phyloP scores from a whole-genome alignment of 495 filamentous ascomycete species.

The Neurospora tetraspora region DNA sequence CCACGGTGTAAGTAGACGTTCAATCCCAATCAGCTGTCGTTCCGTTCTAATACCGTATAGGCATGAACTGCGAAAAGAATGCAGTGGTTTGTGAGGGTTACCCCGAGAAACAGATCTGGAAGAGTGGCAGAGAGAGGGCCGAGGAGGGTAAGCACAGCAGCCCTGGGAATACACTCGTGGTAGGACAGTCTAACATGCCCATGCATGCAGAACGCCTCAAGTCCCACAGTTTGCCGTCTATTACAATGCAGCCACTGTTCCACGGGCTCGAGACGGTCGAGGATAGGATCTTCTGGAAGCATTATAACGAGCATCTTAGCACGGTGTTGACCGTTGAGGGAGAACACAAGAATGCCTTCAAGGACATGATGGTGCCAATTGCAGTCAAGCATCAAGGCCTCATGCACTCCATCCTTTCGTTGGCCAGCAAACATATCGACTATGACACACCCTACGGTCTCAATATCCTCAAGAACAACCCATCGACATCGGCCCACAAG shows the following conservation, averaged over 20 bases:
- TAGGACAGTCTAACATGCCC: constrained; percentile 16
- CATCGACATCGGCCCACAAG: constrained; percentile 29
- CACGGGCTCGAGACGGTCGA: constrained; percentile 78
- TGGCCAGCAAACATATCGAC: constrained; percentile 74
- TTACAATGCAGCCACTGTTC: constrained; percentile 67
- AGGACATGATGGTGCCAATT: constrained; percentile 78
- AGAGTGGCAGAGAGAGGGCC: constrained; percentile 65
- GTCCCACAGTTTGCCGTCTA: constrained; percentile 39
- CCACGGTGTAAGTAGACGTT: constrained; percentile 54
- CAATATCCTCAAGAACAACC: constrained; percentile 35
- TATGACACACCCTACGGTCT: constrained; percentile 39
- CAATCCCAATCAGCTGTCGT: not conserved
- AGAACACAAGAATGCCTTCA: constrained; percentile 80
- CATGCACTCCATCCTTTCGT: constrained; percentile 86
- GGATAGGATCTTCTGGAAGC: constrained; percentile 75
- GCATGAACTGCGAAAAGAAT: constrained; percentile 89
- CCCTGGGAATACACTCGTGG: not conserved
- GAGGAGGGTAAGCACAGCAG: constrained; percentile 52
- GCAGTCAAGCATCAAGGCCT: constrained; percentile 73
- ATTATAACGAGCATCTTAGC: constrained; percentile 75
- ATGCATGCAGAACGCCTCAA: constrained; percentile 30
- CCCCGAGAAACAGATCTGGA: constrained; percentile 81
- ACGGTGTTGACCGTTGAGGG: constrained; percentile 74
- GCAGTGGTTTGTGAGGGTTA: constrained; percentile 89
- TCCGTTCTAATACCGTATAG: constrained; percentile 30